Evolutionary conservation across 768 basidiomycete genomes (phyloP), one percentile per base, ranked within the genome.

Genomic region (Tricholoma bakamatsutake): DNA sequence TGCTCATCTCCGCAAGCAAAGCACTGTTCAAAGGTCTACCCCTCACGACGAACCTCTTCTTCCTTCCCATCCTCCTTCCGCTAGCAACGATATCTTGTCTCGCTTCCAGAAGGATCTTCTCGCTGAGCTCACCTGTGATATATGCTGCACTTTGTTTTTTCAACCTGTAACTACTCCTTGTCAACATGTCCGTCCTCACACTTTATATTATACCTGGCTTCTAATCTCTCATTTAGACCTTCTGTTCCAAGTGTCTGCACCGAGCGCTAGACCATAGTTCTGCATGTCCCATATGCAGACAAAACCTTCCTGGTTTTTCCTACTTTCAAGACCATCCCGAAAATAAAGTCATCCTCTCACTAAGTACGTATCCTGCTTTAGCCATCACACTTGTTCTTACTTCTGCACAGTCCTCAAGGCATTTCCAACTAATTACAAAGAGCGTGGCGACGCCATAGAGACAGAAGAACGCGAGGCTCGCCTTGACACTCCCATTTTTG

Each of bases 151-250:
- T 65, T 73, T 97, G 37, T 76, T 94, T 60, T 84, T 85, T 71
- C 84, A 91, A 59, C 94, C 96, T 5, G 78, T 94, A 50, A 98
- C 96, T 13, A 90, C 95, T 3, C 90, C 92, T 11, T 98, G 96
- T 70, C 95, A 98, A 69, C 96, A 98, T 72, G 92, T 90, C 66
- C 65, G 86, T 78, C 47, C 46, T 33, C 53, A 52, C 48, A 47
- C 39, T 61, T 54, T 34, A 35, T 15, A 54, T 49, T 52, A 53
- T 60, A 49, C 54, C 13, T 57, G 61, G 57, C 21, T 61, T 57
- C 56, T 47, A 39, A 18, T 27, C 17, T 1, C 24, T 54, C 5
- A 18, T 49, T 8, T 63, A 95, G 91, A 93, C 94, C 0, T 98
- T 94, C 72, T 98, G 96, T 67, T 75, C 82, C 7, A 84, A 82